A percentile compares a stretch with the other conserved stretches of the same genome.
These are phyloP conservation scores for Leccinum fallax DNA, from an alignment of 1,284 basidiomycete genomes.

Conservation along the genomic window DNA sequence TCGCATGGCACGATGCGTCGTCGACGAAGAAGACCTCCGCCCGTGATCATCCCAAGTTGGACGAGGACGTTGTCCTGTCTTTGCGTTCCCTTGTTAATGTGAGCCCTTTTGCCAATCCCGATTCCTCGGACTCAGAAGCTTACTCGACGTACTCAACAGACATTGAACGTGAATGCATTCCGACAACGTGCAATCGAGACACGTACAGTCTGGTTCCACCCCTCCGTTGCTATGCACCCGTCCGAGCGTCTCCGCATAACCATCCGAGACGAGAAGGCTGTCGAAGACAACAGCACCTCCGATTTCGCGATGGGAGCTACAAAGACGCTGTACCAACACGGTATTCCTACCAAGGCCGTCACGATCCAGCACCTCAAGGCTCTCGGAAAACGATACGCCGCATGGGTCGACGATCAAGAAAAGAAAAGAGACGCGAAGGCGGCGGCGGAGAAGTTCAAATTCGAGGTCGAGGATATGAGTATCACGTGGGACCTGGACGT, in stretches of 20 bases:
- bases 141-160: background rate
- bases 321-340: no score
- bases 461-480: no score
- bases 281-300: no score
- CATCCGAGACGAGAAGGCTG: background rate
- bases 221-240: background rate
- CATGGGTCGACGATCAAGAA: no score
- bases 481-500: no score
- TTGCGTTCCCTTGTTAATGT: background rate
- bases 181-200: background rate
- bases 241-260: background rate
- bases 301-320: no score
- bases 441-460: no score
- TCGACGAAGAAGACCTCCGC: background rate
- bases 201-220: background rate
- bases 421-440: no score
- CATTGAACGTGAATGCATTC: background rate
- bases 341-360: no score
- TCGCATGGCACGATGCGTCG: background rate
- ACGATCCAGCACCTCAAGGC: no score
- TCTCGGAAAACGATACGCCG: no score
- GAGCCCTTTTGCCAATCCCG: background rate
- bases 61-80: background rate
- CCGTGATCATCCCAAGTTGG: background rate
- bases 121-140: background rate